phyloP scores from a whole-genome alignment of 1,139 yeast genomes.

The Yamadazyma blattariae region DNA sequence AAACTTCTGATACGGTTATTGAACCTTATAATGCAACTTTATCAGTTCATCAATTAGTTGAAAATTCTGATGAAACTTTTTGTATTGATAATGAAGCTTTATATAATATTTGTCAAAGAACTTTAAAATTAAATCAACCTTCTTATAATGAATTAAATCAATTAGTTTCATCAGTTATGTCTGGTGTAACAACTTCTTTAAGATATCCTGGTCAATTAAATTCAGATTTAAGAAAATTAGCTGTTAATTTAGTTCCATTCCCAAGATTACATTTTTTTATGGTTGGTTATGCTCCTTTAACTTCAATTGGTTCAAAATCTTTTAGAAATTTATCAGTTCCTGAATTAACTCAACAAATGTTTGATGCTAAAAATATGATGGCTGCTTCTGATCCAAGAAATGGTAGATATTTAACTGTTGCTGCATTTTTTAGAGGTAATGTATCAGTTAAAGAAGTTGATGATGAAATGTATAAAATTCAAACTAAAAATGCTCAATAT shows the following conservation, averaged over 20 bases:
- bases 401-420: slow-evolving; percentile 92
- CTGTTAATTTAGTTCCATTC: slow-evolving; percentile 91
- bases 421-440: slow-evolving; percentile 91
- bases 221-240: slow-evolving; percentile 86
- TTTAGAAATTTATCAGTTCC: slow-evolving; percentile 86
- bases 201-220: slow-evolving; percentile 94
- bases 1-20: slow-evolving; percentile 87
- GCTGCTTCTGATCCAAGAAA: slow-evolving; percentile 90
- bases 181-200: slow-evolving; percentile 85
- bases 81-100: slow-evolving; percentile 93
- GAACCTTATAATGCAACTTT: slow-evolving; percentile 93
- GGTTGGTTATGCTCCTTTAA: slow-evolving; percentile 92
- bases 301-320: slow-evolving; percentile 74
- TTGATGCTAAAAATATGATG: slow-evolving; percentile 91
- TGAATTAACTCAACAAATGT: slow-evolving; percentile 90
- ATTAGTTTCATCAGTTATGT: slow-evolving; percentile 86
- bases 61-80: slow-evolving; percentile 87
- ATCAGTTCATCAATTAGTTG: slow-evolving; percentile 89
- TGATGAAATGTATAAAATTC: slow-evolving; percentile 86
- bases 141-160: slow-evolving; percentile 73
- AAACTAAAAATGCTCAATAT: slow-evolving; percentile 74
- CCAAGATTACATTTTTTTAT: slow-evolving; percentile 93
- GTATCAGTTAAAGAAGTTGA: slow-evolving; percentile 91
- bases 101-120: slow-evolving; percentile 82
- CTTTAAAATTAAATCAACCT: slow-evolving; percentile 78